Evolutionary conservation across 2,329 filamentous ascomycete species (phyloP), one percentile per base, ranked within the genome.

Genomic region (Fusarium virguliforme): DNA sequence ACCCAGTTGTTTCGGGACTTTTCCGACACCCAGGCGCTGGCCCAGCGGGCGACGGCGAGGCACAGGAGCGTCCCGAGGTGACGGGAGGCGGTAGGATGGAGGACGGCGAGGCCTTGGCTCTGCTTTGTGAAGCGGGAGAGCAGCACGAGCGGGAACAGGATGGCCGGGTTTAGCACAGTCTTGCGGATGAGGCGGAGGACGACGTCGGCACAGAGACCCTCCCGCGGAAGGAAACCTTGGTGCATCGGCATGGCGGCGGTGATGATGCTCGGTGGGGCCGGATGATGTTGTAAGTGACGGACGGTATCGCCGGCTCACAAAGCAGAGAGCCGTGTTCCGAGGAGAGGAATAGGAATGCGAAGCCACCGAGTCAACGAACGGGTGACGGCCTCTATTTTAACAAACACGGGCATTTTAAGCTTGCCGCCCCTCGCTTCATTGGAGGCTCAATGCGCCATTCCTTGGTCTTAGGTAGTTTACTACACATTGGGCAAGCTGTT

Each of bases 91-190:
- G 77, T 81, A 15, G 87, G 84, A 70, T 89, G 86, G 24, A 88
- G 80, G 60, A 86, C 84, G 9, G 84, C 79, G 18, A 92, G 76
- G 57, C 87, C 81, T 61, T 85, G 83, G 55, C 91, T 91, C 70
- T 85, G 85, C 71, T 86, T 83, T n/a, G 90, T 92, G 82, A 88
- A 91, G 30, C 87, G 86, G 8, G 88, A 87, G 24, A 90, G 83
- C 5, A 93, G 84, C 48, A 93, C 75, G 26, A 93, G 82, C 1
- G 91, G 88, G 12, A 94, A 80, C 0, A 91, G 86, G 22, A 93
- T 81, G 40, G 84, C 83, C 2, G 92, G 91, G 75, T 92, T 92
- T 65, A 94, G 82, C 7, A 86, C 83, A 0, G 90, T 93, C 60
- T 83, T 83, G 68, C 87, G 85, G 71, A 94, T 76, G 41, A 91